Percentiles rank a stretch among this genome's conserved stretches.
Evolutionary conservation across 805 yeast species (phyloP).

Genomic region (Nakazawaea siamensis): DNA sequence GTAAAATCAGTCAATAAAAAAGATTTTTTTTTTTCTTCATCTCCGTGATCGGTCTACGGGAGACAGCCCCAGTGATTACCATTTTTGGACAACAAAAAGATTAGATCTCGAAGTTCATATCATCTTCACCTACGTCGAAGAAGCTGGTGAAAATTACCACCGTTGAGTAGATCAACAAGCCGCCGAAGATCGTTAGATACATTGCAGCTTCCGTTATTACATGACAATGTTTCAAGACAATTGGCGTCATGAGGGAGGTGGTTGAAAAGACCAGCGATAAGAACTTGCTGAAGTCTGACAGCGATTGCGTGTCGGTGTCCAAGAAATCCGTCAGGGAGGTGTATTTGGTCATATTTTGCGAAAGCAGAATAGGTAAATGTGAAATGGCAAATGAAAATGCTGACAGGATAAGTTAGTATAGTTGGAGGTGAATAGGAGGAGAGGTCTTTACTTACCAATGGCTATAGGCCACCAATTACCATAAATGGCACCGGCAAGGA

Average conservation of each 20-base stretch:
- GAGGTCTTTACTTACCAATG: slow-evolving; percentile 34
- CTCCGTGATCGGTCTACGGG: too few relatives aligned
- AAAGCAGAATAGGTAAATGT: slow-evolving; percentile 61
- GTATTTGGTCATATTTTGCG: slow-evolving; percentile 2
- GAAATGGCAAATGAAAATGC: slow-evolving; percentile 56
- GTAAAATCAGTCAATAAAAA: too few relatives aligned
- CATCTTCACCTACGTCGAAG: slow-evolving; percentile 50
- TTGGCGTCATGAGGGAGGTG: slow-evolving; percentile 42
- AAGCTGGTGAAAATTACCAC: slow-evolving; percentile 77
- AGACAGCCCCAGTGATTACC: too few relatives aligned
- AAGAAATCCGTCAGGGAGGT: slow-evolving; percentile 40
- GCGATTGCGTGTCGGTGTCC: slow-evolving; percentile 40
- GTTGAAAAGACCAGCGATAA: slow-evolving; percentile 60
- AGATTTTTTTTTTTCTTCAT: too few relatives aligned
- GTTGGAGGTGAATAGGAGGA: neutral
- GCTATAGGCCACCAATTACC: slow-evolving; percentile 89
- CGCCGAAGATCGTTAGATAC: slow-evolving; percentile 74
- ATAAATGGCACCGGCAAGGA: slow-evolving; percentile 80
- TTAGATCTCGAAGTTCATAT: slow-evolving; percentile 19
- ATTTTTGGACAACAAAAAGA: too few relatives aligned
- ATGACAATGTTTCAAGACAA: slow-evolving; percentile 67
- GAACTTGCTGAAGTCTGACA: slow-evolving; percentile 66
- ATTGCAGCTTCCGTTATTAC: slow-evolving; percentile 65
- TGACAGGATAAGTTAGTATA: slow-evolving; percentile 14
- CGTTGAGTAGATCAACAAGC: slow-evolving; percentile 70